Evolutionary conservation across 164 flowering plant genomes (phyloP).

Genomic region (Warburgia ugandensis): DNA sequence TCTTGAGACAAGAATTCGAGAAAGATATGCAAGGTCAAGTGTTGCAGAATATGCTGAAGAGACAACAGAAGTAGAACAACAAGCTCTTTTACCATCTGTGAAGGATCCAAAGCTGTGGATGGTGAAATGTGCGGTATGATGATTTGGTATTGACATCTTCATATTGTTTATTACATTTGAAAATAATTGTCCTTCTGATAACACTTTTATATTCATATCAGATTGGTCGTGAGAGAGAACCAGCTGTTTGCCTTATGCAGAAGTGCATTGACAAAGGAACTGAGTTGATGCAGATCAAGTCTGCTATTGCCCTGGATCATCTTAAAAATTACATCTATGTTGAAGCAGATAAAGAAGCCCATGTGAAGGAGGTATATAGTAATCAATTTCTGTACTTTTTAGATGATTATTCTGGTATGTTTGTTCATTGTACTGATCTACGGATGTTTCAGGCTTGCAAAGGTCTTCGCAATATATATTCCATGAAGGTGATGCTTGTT

Average conservation of each 20-base stretch:
- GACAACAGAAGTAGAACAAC: conserved; percentile 93
- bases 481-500: conserved; percentile 64
- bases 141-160: neutral
- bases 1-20: conserved; percentile 65
- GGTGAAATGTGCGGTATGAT: conserved; percentile 94
- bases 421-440: conserved; percentile 2
- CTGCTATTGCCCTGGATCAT: conserved; percentile 94
- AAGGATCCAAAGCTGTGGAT: conserved; percentile 97
- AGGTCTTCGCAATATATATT: conserved; percentile 73
- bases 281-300: conserved; percentile 76
- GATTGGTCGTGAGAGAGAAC: conserved; percentile 95
- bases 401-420: neutral
- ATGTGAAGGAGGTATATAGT: conserved; percentile 87
- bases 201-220: conserved; percentile 20
- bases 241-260: conserved; percentile 88
- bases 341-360: conserved; percentile 97
- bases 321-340: conserved; percentile 78
- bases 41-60: conserved; percentile 79
- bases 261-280: conserved; percentile 78
- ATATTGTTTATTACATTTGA: neutral
- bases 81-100: conserved; percentile 91
- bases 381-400: neutral
- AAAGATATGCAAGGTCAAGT: conserved; percentile 57
- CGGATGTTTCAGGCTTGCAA: conserved; percentile 71
- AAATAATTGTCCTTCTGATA: no score